Evolutionary conservation across 441 rosid species (phyloP), one percentile per base, ranked within the genome.

Genomic region (Erodium moschatum): DNA sequence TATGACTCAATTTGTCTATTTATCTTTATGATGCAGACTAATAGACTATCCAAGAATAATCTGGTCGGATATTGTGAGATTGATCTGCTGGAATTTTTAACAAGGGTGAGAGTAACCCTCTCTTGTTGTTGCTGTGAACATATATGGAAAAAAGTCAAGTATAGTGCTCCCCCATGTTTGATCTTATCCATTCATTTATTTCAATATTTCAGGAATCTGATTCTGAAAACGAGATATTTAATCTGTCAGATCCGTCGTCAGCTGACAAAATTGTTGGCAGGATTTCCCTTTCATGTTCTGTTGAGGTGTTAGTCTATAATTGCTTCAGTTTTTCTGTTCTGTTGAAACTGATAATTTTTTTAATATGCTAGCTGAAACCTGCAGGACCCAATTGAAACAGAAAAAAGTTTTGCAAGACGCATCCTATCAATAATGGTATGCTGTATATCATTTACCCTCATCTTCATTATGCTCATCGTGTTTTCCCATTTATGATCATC

Each of bases 331-430:
- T 33, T 48, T 27, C 31, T 72, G 65, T 35, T 42, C 52, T 20
- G 21, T 48, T 71, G 38, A 56, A 61, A 40, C 62, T n/a, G 58
- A 27, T 46, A 65, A 29, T 70, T 29, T 67, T 35, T 79, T 65
- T 71, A 67, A 81, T 70, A 24, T 74, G 67, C 15, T 68, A 31
- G 72, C 60, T 71, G 50, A 52, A 67, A 76, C 20, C 72, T 78
- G 61, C 82, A 91, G 98, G 98, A 93, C 77, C 98, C 96, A 68
- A 61, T 85, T 64, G 98, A 93, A 79, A 89, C 96, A 0, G 89
- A 93, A 84, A 93, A 77, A 82, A 73, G 84, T 67, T 91, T 93
- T 85, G 95, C 95, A 40, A 89, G 85, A 63, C 90, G 95, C 69
- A 86, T 93, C 70, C 83, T 93, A 79, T 85, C 95, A 50, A 81